Conservation (phyloP, 768 basidiomycete species). For the Arthromyces matolae region DNA sequence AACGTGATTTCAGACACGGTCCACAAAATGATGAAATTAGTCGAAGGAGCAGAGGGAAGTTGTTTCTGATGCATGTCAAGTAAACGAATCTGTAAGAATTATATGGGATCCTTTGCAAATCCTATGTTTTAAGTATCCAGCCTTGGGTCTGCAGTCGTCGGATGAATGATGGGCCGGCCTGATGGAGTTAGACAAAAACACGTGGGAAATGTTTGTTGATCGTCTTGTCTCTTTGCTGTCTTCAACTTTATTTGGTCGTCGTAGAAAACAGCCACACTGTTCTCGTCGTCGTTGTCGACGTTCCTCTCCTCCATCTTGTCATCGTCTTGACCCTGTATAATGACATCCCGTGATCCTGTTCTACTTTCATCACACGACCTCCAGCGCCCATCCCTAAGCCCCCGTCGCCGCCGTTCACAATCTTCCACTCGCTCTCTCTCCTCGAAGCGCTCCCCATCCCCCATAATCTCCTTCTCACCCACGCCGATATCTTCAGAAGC, state of each 20-base stretch:
- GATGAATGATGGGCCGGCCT: too few species aligned
- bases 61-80: too few species aligned
- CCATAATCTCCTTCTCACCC: conserved; percentile 41
- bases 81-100: too few species aligned
- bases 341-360: conserved; percentile 20
- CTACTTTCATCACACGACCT: conserved; percentile 16
- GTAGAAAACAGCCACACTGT: background rate
- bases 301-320: background rate
- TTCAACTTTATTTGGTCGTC: background rate
- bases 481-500: conserved; percentile 30
- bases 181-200: conserved; percentile 8
- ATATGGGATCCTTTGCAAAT: too few species aligned
- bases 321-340: conserved; percentile 12
- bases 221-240: background rate
- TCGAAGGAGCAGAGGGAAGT: too few species aligned
- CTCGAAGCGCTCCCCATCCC: conserved; percentile 44
- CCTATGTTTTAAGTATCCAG: too few species aligned
- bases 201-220: conserved; percentile 5
- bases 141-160: too few species aligned
- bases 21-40: too few species aligned
- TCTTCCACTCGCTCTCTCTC: conserved; percentile 19
- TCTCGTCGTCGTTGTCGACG: background rate
- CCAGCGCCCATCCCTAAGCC: conserved; percentile 8
- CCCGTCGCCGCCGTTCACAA: conserved; percentile 17
- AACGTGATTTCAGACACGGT: too few species aligned